phyloP scores from a whole-genome alignment of 148 eudicot genomes.

The Oxyria digyna region DNA sequence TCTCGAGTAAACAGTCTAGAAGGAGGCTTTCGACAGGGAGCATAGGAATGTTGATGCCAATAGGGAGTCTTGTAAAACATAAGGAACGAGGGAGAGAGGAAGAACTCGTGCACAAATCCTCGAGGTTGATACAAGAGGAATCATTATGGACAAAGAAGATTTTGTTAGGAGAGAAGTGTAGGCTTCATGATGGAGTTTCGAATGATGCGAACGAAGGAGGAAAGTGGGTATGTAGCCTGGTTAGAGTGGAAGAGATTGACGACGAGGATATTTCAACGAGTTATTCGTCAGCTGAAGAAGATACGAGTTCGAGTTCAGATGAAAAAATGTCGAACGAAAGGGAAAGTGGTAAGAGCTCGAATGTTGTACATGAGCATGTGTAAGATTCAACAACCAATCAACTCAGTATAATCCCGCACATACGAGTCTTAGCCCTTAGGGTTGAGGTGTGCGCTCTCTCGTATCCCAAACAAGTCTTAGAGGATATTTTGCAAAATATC shows the following conservation, averaged over 20 bases:
- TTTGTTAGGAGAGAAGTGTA: slow-evolving; percentile 62
- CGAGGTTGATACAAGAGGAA: slow-evolving; percentile 37
- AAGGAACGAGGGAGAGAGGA: slow-evolving; percentile 13
- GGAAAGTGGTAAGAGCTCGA: neutral
- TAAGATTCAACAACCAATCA: too few relatives aligned
- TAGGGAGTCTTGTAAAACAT: slow-evolving; percentile 10
- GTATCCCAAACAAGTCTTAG: too few relatives aligned
- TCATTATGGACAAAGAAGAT: slow-evolving; percentile 66
- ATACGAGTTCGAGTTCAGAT: neutral
- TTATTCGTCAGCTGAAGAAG: neutral
- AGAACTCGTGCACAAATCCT: slow-evolving; percentile 12
- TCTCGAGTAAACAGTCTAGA: slow-evolving; percentile 18
- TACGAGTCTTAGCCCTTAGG: too few relatives aligned
- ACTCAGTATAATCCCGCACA: too few relatives aligned
- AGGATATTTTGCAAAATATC: too few relatives aligned
- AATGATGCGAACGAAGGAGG: slow-evolving; percentile 21
- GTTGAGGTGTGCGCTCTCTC: too few relatives aligned
- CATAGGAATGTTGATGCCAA: slow-evolving; percentile 31
- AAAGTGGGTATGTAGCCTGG: slow-evolving; percentile 10
- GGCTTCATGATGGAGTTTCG: slow-evolving; percentile 35
- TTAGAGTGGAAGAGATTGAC: neutral
- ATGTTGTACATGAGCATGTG: neutral
- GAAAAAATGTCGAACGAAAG: neutral
- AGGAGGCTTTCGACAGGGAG: slow-evolving; percentile 27
- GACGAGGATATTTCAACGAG: neutral